Percentiles rank a stretch among this genome's conserved stretches.
phyloP scores from a whole-genome alignment of 2,329 filamentous ascomycete species.

The Pseudogymnoascus sp. region DNA sequence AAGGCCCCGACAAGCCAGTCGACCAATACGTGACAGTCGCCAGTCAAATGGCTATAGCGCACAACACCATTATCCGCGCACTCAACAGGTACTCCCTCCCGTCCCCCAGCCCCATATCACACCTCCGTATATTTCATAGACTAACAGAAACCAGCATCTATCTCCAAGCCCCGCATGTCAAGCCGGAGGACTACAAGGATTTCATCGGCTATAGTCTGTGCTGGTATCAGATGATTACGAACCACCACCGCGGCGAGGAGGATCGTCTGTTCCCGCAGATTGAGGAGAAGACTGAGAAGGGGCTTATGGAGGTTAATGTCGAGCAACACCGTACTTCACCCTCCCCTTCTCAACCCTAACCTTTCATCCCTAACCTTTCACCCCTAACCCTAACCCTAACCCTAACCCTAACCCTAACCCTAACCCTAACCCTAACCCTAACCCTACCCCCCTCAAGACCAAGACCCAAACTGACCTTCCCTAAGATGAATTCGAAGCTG shows the following conservation, averaged over 20 bases:
- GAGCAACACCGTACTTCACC: not conserved
- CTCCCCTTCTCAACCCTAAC: not conserved
- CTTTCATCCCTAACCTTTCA: no score
- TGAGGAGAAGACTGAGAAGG: constrained; percentile 1
- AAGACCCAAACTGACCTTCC: not conserved
- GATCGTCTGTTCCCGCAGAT: not conserved
- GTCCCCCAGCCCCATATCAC: not conserved
- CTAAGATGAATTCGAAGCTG: constrained; percentile 14
- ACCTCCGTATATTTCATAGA: not conserved
- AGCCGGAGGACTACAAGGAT: constrained; percentile 3
- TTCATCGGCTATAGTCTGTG: not conserved
- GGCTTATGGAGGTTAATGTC: not conserved
- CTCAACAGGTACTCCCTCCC: not conserved
- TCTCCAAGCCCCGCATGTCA: not conserved
- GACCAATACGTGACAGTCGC: constrained; percentile 13
- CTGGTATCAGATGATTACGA: not conserved
- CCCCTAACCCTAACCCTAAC: not conserved
- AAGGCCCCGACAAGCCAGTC: not conserved
- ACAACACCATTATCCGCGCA: constrained; percentile 1
- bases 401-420: not conserved
- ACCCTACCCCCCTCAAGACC: not conserved
- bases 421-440: not conserved
- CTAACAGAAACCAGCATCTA: not conserved
- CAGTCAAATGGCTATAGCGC: constrained; percentile 8
- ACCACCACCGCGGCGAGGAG: not conserved